phyloP scores from a whole-genome alignment of 805 yeast genomes.

The Yarrowia sp. region DNA sequence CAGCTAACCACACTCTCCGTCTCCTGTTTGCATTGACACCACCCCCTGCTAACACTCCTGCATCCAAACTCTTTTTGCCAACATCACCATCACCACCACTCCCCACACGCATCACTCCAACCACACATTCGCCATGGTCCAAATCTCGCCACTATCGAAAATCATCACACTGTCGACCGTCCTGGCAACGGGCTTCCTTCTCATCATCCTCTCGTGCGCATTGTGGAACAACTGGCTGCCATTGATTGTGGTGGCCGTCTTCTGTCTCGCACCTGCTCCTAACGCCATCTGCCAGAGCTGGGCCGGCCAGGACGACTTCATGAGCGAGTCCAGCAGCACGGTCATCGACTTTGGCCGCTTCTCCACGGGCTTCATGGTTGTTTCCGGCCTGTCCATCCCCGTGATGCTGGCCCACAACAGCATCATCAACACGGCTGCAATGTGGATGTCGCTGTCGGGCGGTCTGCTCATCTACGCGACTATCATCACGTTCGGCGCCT shows the following conservation, averaged over 20 bases:
- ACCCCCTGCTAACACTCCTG: neutral
- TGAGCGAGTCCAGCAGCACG: constrained; percentile 51
- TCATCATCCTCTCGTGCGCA: constrained; percentile 85
- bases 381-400: constrained; percentile 76
- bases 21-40: neutral
- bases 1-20: neutral
- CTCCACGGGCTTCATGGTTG: constrained; percentile 69
- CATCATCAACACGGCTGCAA: constrained; percentile 67
- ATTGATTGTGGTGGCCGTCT: constrained; percentile 55
- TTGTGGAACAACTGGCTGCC: constrained; percentile 91
- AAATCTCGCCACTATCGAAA: constrained; percentile 64
- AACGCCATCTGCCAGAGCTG: constrained; percentile 54
- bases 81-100: neutral
- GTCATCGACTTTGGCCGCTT: constrained; percentile 80
- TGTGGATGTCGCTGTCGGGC: constrained; percentile 73
- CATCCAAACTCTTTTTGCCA: constrained; percentile 21
- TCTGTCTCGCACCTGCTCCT: constrained; percentile 70
- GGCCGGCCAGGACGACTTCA: constrained; percentile 55
- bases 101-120: neutral
- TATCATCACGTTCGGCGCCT: constrained; percentile 75
- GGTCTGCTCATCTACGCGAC: constrained; percentile 83
- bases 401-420: constrained; percentile 71
- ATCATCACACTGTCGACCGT: constrained; percentile 74
- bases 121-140: constrained; percentile 30
- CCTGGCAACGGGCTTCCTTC: constrained; percentile 83